Conservation (phyloP, 495 filamentous ascomycete species). For the Penicillium paradoxum region DNA sequence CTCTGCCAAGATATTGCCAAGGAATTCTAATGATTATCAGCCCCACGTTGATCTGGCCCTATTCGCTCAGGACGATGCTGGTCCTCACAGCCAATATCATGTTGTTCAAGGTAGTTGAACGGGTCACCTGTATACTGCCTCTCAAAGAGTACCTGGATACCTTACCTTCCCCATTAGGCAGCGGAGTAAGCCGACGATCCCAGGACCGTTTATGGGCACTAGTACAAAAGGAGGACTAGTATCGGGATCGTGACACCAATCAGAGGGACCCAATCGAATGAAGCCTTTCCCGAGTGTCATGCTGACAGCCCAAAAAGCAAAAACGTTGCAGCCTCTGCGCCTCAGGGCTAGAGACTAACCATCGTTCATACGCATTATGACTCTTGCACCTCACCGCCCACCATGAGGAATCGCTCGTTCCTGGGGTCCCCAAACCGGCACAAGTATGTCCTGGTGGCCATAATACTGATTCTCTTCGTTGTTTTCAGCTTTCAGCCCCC, state of each 20-base stretch:
- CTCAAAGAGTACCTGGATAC: neutral
- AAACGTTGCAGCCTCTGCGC: no score
- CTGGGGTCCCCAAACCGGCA: neutral
- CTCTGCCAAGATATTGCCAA: no score
- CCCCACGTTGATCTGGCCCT: no score
- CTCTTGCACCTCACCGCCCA: neutral
- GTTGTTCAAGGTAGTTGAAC: no score
- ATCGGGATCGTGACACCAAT: neutral
- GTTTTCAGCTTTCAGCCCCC: constrained; percentile 8
- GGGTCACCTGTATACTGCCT: no score
- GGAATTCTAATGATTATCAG: no score
- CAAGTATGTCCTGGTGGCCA: constrained; percentile 7
- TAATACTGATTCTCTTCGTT: constrained; percentile 4
- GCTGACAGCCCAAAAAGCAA: no score
- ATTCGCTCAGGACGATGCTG: neutral
- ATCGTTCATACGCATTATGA: neutral
- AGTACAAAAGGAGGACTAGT: neutral
- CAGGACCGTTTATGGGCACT: neutral
- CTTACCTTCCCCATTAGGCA: neutral
- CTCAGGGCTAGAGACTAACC: no score
- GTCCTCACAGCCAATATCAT: neutral
- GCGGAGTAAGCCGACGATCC: neutral
- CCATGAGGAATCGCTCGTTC: constrained; percentile 10
- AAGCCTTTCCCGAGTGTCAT: neutral
- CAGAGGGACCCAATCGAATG: neutral